Base-by-base conservation (phyloP, 2,329 filamentous ascomycete species). In the Massarina eburnea region DNA sequence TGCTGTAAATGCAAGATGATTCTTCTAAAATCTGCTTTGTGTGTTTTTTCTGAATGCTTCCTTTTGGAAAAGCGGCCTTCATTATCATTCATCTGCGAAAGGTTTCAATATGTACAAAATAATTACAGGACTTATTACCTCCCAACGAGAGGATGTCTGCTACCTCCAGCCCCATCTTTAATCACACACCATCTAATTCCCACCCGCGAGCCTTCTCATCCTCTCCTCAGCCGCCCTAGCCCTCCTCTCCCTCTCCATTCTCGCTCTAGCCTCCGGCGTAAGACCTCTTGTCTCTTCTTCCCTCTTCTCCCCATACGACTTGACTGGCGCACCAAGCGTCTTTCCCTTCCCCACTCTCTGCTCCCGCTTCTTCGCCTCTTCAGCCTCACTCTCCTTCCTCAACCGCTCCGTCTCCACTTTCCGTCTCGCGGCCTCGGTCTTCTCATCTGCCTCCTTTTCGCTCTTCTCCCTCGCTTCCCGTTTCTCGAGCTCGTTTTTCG, bases 141-240 rank as follows among this genome's bases (percentile, higher is more conserved):
- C n/a, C n/a, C n/a, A n/a, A n/a, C n/a, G n/a, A n/a, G n/a, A n/a
- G n/a, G n/a, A n/a, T n/a, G n/a, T n/a, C n/a, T n/a, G n/a, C n/a
- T n/a, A n/a, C 26, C 26, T 9, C 26, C 26, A 29, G n/a, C 26
- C 26, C 26, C 12, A 29, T 20, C 4, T 15, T 14, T 20, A n/a
- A n/a, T n/a, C n/a, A n/a, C n/a, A n/a, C n/a, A n/a, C n/a, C n/a
- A 29, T 18, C 19, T 20, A 41, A 20, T 45, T 44, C 14, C 61
- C 62, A 39, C n/a, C n/a, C n/a, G 64, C 57, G 52, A 69, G 57
- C 61, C 80, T 79, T 71, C 80, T 84, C 48, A 96, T 79, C 64
- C 92, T 83, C 74, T 92, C 91, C 72, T 97, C 94, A 0, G 91
- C 92, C 8, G 94, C 94, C 59, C 92, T 83, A 3, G 94, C 94